Evolutionary conservation across 1,284 basidiomycete species (phyloP).

Genomic region (Microstroma glucosiphilum): DNA sequence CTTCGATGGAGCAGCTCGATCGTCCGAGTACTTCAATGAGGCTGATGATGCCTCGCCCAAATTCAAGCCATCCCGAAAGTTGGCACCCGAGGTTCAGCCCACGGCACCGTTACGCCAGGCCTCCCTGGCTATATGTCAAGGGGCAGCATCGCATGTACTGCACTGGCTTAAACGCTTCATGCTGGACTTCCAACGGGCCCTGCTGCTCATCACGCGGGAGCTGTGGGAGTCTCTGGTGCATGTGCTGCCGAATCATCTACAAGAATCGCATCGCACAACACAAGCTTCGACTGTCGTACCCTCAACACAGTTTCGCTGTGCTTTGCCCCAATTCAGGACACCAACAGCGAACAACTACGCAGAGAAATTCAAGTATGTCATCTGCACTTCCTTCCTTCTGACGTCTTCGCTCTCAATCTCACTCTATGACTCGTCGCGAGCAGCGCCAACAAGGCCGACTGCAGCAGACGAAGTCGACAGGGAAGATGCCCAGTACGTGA

Average conservation of each 20-base stretch:
- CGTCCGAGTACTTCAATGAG: too few relatives aligned
- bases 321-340: not conserved
- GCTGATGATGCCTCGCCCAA: too few relatives aligned
- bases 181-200: not conserved
- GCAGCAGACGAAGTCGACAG: not conserved
- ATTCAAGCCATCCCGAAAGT: too few relatives aligned
- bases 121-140: too few relatives aligned
- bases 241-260: not conserved
- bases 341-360: constrained; percentile 17
- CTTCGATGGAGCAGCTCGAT: too few relatives aligned
- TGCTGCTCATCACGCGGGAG: not conserved
- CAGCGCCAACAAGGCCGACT: not conserved
- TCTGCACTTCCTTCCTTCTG: constrained; percentile 47
- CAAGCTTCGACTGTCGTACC: not conserved
- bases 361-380: constrained; percentile 42
- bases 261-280: not conserved
- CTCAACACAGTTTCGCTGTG: not conserved
- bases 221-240: not conserved
- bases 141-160: too few relatives aligned
- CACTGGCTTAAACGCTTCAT: not conserved
- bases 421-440: constrained; percentile 28
- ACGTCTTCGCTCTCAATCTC: constrained; percentile 44
- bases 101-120: too few relatives aligned
- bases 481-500: too few relatives aligned
- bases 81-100: too few relatives aligned